Evolutionary conservation across 257 asterid species (phyloP).

Genomic region (Solanum chaucha): DNA sequence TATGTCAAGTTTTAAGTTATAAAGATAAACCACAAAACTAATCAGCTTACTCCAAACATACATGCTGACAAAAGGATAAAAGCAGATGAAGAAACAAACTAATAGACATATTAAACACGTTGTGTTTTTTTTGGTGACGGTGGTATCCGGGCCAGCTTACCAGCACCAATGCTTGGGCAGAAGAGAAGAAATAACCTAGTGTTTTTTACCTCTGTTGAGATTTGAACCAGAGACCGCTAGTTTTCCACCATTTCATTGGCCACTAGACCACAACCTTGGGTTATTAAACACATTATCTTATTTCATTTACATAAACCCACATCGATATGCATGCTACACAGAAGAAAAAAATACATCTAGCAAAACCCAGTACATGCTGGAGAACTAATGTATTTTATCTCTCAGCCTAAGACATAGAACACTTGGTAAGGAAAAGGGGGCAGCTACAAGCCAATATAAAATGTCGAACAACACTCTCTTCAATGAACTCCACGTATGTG

Average conservation of each 20-base stretch:
- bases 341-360: neutral
- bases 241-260: neutral
- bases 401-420: neutral
- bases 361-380: neutral
- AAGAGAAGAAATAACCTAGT: neutral
- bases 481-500: neutral
- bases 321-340: neutral
- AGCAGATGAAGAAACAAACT: neutral
- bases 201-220: neutral
- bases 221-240: neutral
- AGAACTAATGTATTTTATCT: neutral
- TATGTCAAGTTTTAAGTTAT: neutral
- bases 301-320: neutral
- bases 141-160: neutral
- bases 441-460: neutral
- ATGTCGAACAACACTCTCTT: neutral
- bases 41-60: neutral
- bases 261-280: neutral
- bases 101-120: neutral
- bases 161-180: neutral
- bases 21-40: neutral
- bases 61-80: neutral
- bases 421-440: neutral
- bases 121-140: neutral
- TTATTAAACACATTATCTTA: neutral